Evolutionary conservation across 495 filamentous ascomycete genomes (phyloP), one percentile per base, ranked within the genome.

Genomic region (Oleoguttula mirabilis): DNA sequence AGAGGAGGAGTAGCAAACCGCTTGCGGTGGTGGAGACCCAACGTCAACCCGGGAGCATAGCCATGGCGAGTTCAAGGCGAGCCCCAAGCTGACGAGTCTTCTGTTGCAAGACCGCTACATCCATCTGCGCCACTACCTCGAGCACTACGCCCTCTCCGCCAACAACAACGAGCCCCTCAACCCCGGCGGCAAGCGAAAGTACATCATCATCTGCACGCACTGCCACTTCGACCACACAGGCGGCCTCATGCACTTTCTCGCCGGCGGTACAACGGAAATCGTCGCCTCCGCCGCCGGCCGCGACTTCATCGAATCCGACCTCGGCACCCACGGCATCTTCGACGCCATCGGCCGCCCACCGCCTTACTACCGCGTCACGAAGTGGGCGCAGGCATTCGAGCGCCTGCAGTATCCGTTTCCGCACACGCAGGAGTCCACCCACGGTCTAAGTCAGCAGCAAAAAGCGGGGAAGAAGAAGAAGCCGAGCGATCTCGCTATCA

Each of bases 221-320:
- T 66, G 63, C 44, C 63, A 66, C 34, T 64, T 61, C 46, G 63
- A 66, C 37, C 62, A 65, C 34, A 63, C 61, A 16, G 53, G 61
- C 15, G 64, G 60, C 31, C 52, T 65, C 12, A 33, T 45, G 10
- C 41, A 53, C 25, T 66, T 66, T 39, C 37, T 51, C 21, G 30
- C 31, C 10, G 40, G 38, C 35, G 47, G 52, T 28, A 54, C 60
- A 15, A 52, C 49, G 2, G 34, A 35, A 11, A 58, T 64, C 28
- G 27, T 63, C 27, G 57, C 63, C 22, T 65, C 62, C 1, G 55
- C 46, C 2, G 50, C 52, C 39, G 58, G 58, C 17, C 51, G 46
- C 7, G 31, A 47, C 16, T 66, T 64, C 47, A 47, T 65, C 23
- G 36, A 61, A 31, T 32, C 55, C 1, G 46, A 65, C 19, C 52